Evolutionary conservation across 148 eudicot species (phyloP).

Genomic region (Bassia scoparia): DNA sequence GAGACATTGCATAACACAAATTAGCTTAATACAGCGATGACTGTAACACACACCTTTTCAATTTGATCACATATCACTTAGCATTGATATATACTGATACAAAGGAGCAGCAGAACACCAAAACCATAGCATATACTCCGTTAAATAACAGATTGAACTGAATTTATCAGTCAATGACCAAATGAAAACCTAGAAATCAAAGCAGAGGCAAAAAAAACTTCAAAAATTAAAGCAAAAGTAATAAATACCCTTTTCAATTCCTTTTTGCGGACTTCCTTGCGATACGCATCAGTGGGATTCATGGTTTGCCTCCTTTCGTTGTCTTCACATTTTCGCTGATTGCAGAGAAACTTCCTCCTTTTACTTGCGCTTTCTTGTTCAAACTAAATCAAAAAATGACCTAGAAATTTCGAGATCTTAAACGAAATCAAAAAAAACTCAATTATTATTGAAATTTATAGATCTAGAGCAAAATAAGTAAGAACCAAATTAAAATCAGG

Average conservation of each 20-base stretch:
- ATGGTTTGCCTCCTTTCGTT: constrained; percentile 90
- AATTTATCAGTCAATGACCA: not conserved
- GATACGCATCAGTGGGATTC: constrained; percentile 97
- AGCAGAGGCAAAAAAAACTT: not conserved
- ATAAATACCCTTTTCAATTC: constrained; percentile 72
- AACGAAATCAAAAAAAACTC: too few species aligned
- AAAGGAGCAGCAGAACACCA: not conserved
- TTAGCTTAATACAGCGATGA: not conserved
- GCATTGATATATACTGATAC: not conserved
- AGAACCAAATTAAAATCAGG: too few species aligned
- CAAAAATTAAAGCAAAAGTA: not conserved
- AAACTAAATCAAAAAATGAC: too few species aligned
- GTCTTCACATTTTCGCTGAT: constrained; percentile 66
- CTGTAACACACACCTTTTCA: not conserved
- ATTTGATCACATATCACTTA: not conserved
- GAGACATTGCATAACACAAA: not conserved
- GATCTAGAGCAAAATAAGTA: too few species aligned
- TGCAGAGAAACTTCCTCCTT: not conserved
- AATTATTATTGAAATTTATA: too few species aligned
- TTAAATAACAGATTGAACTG: not conserved
- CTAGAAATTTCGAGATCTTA: too few species aligned
- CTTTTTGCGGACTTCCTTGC: constrained; percentile 86
- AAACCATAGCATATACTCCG: too few species aligned
- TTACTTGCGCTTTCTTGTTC: not conserved
- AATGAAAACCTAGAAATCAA: constrained; percentile 26